Evolutionary conservation across 225 moss, liverwort and hornwort species (phyloP), one percentile per base, ranked within the genome.

Genomic region (Pseudoscleropodium purum): DNA sequence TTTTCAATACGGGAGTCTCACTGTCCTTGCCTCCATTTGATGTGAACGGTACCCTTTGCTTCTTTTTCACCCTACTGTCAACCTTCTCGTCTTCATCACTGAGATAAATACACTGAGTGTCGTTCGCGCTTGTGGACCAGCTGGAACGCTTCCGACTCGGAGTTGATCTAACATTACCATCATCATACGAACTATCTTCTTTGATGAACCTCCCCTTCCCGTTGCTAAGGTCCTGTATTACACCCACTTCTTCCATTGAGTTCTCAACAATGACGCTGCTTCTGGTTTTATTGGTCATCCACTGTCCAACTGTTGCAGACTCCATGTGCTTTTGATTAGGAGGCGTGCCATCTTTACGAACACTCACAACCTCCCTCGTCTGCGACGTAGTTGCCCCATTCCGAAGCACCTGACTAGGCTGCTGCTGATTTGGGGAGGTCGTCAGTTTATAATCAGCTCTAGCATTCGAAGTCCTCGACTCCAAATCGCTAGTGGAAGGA

Each of bases 71-170:
- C 83, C 89, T 62, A 39, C 74, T 67, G 65, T 82, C 85, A n/a
- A 88, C 52, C 75, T 83, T 88, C 74, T 88, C 92, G 24, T 87
- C 91, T 80, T 93, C 94, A 70, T 93, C 91, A 70, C 91, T 92
- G 49, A 91, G 73, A 83, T 72, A 91, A 37, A 92, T 90, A 85
- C 84, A 89, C 79, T 90, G 92, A 76, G 86, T 89, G 56, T 67
- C 86, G 61, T 91, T 89, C 33, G 63, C 88, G 81, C 88, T 91
- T n/a, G 82, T 77, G 83, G 91, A 91, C 92, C 92, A 92, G 85
- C 93, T 94, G 51, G 94, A 87, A 52, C 94, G 94, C 63, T 93
- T 94, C 67, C 90, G 87, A 73, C 64, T 64, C 33, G 77, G 69
- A 63, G 63, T 75, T 69, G 91, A 81, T 87, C 80, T 90, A 29